Percentiles rank a stretch among this genome's conserved stretches.
These are phyloP conservation scores for Zygnema cylindricum DNA, from an alignment of 139 green algal species.

Conservation along the genomic window DNA sequence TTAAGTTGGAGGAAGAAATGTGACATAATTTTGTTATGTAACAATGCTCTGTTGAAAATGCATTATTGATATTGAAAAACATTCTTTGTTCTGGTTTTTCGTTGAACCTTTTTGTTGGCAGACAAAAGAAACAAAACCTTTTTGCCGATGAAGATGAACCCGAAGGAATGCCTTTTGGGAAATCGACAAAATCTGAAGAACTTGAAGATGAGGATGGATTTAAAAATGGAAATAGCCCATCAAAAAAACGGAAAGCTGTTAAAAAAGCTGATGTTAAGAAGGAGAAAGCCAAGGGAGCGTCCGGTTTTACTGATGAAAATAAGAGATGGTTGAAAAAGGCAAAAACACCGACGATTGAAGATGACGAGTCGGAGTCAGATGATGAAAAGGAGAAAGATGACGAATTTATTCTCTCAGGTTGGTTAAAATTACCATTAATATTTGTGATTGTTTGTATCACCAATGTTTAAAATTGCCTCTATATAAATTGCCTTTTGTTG, in stretches of 20 bases:
- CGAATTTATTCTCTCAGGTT: constrained; percentile 15
- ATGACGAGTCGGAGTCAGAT: constrained; percentile 32
- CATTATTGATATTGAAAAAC: no score
- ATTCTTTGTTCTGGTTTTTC: no score
- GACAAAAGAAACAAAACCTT: constrained; percentile 8
- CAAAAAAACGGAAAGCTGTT: constrained; percentile 22
- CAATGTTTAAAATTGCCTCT: no score
- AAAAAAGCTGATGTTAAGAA: constrained; percentile 17
- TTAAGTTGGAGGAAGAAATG: no score
- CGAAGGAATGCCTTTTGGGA: constrained; percentile 29
- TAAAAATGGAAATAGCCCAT: constrained; percentile 31
- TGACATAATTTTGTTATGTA: no score
- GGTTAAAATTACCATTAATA: constrained; percentile 15
- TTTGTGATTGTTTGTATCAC: not conserved
- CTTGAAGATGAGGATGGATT: constrained; percentile 51
- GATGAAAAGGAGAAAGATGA: constrained; percentile 42
- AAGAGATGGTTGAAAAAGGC: constrained; percentile 46
- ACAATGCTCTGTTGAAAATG: no score
- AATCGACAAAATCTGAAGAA: constrained; percentile 34
- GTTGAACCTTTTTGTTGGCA: no score
- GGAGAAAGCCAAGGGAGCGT: constrained; percentile 1
- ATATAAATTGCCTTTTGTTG: no score
- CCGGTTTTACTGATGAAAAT: constrained; percentile 56
- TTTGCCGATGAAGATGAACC: constrained; percentile 11
- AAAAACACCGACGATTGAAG: not conserved